Percentiles rank a stretch among this genome's conserved stretches.
Evolutionary conservation across 1,139 yeast genomes (phyloP).

Genomic region (Geotrichum bryndzae): DNA sequence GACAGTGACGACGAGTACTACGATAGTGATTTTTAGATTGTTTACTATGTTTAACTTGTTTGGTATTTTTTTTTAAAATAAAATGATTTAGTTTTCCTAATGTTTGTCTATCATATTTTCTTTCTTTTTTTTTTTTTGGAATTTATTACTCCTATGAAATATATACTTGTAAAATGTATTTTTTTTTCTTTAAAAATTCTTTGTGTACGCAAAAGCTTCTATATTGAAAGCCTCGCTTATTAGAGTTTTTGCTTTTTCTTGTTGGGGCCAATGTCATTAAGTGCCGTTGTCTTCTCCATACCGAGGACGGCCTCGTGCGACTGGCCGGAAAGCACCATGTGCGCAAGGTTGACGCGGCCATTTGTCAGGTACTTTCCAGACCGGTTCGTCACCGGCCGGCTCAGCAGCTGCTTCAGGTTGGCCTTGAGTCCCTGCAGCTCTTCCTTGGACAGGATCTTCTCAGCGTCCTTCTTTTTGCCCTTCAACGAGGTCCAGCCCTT

Average conservation of each 20-base stretch:
- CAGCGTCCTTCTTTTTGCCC: constrained; percentile 40
- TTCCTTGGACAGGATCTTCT: constrained; percentile 35
- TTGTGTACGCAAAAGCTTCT: no score
- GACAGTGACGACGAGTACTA: constrained; percentile 88
- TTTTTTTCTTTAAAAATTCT: no score
- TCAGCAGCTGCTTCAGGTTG: constrained; percentile 53
- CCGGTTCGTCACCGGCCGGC: constrained; percentile 42
- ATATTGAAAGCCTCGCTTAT: not conserved
- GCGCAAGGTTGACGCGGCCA: constrained; percentile 81
- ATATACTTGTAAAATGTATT: no score
- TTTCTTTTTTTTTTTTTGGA: no score
- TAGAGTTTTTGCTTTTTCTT: constrained; percentile 31
- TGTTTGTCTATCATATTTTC: no score
- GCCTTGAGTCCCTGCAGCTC: constrained; percentile 46
- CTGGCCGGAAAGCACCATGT: constrained; percentile 65
- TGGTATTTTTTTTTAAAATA: no score
- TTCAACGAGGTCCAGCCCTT: constrained; percentile 17
- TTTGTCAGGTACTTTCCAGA: constrained; percentile 67
- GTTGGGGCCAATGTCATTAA: constrained; percentile 46
- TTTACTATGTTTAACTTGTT: not conserved
- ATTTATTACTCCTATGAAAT: no score
- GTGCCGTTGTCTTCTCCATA: constrained; percentile 60
- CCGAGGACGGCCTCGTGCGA: constrained; percentile 70
- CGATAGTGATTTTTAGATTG: constrained; percentile 46
- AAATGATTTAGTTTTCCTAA: no score